phyloP scores from a whole-genome alignment of 768 basidiomycete genomes.

The Panaeolus papilionaceus region DNA sequence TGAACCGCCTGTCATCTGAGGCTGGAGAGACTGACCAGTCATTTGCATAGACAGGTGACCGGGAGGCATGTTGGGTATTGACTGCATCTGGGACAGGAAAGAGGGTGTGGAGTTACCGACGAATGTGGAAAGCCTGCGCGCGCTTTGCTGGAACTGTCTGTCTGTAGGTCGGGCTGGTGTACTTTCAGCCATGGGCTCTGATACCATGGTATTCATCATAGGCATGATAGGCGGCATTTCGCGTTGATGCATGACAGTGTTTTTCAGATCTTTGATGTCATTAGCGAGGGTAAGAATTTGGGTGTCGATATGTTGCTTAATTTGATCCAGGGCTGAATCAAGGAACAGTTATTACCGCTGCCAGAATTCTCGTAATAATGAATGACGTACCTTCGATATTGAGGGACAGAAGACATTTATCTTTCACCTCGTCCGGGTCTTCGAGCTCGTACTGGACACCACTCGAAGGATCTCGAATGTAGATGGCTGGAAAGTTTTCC shows the following conservation, averaged over 20 bases:
- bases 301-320: conserved; percentile 96
- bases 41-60: conserved; percentile 56
- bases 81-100: conserved; percentile 30
- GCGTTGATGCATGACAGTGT: conserved; percentile 55
- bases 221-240: conserved; percentile 61
- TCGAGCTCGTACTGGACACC: conserved; percentile 97
- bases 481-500: conserved; percentile 95
- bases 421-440: conserved; percentile 90
- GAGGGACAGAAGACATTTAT: conserved; percentile 86
- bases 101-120: conserved; percentile 50
- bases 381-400: conserved; percentile 92
- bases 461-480: conserved; percentile 90
- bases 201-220: background rate
- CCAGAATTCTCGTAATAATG: conserved; percentile 14
- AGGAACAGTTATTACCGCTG: conserved; percentile 10
- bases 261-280: conserved; percentile 89
- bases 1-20: conserved; percentile 80
- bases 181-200: conserved; percentile 61
- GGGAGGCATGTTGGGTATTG: conserved; percentile 35
- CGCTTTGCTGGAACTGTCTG: conserved; percentile 73
- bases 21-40: conserved; percentile 72
- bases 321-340: conserved; percentile 88
- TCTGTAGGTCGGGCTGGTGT: conserved; percentile 80
- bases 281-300: conserved; percentile 86
- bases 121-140: conserved; percentile 76